These are phyloP conservation scores for Acanthamoeba triangularis DNA, from an alignment of 208 protist genomes.

Conservation along the genomic window DNA sequence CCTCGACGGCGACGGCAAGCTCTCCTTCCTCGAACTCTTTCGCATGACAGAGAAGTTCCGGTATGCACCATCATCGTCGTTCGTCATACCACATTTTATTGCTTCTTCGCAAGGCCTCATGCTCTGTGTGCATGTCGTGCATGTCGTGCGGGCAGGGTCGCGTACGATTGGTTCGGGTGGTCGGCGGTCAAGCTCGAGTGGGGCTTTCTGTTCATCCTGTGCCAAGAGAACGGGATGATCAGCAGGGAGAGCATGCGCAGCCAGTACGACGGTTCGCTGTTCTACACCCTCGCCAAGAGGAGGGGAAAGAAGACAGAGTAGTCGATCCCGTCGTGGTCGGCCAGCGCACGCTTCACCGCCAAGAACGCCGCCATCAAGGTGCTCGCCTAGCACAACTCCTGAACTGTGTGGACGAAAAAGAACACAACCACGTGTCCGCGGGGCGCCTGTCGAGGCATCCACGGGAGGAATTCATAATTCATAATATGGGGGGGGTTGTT, in stretches of 20 bases:
- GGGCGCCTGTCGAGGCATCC: no score
- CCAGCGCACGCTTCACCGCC: no score
- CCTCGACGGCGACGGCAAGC: background rate
- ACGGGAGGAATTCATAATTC: no score
- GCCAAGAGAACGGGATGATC: background rate
- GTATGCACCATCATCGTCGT: background rate
- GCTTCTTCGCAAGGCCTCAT: background rate
- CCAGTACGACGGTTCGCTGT: constrained; percentile 49
- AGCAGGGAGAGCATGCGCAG: constrained; percentile 11
- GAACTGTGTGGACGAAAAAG: no score
- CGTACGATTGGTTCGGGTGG: constrained; percentile 39
- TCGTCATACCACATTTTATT: no score
- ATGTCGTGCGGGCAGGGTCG: background rate
- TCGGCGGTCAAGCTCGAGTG: constrained; percentile 42
- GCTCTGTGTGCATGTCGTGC: background rate
- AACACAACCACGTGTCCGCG: no score
- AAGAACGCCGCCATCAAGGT: no score
- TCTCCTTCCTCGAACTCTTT: constrained; percentile 27
- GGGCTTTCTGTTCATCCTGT: constrained; percentile 23
- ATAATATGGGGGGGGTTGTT: no score
- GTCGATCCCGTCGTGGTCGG: no score
- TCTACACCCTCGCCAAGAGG: constrained; percentile 27
- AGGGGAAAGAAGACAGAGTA: constrained; percentile 13
- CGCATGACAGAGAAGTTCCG: background rate
- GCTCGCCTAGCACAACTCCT: no score